A percentile compares a stretch with the other conserved stretches of the same genome.
phyloP scores from a whole-genome alignment of 306 rosid species.

The Quercus alba region DNA sequence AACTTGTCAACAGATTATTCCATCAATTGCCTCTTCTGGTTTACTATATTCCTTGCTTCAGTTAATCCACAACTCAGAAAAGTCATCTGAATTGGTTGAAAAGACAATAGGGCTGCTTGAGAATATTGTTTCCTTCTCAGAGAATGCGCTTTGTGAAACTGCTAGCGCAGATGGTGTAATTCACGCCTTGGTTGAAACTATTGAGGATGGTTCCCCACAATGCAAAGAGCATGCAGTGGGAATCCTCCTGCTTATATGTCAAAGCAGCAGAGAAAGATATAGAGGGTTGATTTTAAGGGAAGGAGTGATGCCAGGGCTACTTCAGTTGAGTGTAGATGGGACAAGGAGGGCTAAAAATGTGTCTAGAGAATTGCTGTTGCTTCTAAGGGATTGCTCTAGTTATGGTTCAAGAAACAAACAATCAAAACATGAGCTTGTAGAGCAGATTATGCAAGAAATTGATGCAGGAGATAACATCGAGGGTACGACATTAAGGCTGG shows the following conservation, averaged over 20 bases:
- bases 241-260: slow-evolving; percentile 55
- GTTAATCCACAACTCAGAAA: slow-evolving; percentile 40
- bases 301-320: slow-evolving; percentile 86
- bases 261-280: slow-evolving; percentile 70
- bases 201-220: slow-evolving; percentile 59
- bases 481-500: slow-evolving; percentile 48
- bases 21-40: slow-evolving; percentile 50
- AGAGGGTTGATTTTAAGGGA: slow-evolving; percentile 62
- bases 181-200: slow-evolving; percentile 57
- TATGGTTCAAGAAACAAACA: slow-evolving; percentile 36
- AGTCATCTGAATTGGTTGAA: slow-evolving; percentile 45
- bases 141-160: slow-evolving; percentile 47
- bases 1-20: slow-evolving; percentile 51
- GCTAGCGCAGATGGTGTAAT: slow-evolving; percentile 37
- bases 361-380: slow-evolving; percentile 58
- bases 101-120: slow-evolving; percentile 62
- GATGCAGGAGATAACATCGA: slow-evolving; percentile 58
- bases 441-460: slow-evolving; percentile 66
- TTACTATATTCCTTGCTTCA: slow-evolving; percentile 42
- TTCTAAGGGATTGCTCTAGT: slow-evolving; percentile 54
- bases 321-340: slow-evolving; percentile 78
- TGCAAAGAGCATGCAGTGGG: slow-evolving; percentile 69
- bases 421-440: slow-evolving; percentile 39
- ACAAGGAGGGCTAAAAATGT: slow-evolving; percentile 49
- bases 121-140: slow-evolving; percentile 49